Evolutionary conservation across 1,139 yeast genomes (phyloP), one percentile per base, ranked within the genome.

Genomic region (Diutina siamensis): DNA sequence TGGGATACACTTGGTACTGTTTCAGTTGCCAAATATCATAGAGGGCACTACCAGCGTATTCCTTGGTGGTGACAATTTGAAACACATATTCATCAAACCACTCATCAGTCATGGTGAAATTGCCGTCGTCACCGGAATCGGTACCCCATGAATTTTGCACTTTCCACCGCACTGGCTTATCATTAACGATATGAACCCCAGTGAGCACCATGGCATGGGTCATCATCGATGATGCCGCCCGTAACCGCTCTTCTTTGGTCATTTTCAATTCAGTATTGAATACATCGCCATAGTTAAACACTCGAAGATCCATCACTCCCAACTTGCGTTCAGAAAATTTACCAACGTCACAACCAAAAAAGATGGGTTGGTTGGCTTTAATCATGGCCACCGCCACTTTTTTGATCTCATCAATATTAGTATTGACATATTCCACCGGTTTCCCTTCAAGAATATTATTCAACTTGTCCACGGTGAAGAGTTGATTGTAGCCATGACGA

Each of bases 111-210:
- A 86, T 83, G 49, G 82, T 71, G 57, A 74, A 85, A 60, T 74
- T 79, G 13, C 95, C 94, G 55, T 82, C 81, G 46, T 72, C 72
- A 50, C 95, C 95, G 7, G 73, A 69, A 41, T 74, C 83, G 47
- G 75, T 73, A 51, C 94, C 94, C 95, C 95, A 85, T 2, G 94
- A 83, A 65, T 85, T 85, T 60, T 85, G 89, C 46, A 86, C 87
- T 60, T 82, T 77, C 79, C 89, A 85, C 58, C 94, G 74, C 12
- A 78, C 64, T 9, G 94, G 92, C 17, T 49, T 47, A 8, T 64
- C 61, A 48, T 69, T 74, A 17, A 38, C 20, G 45, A 70, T 56
- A 60, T 84, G 89, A 44, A 83, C 92, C 15, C 80, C 85, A 27
- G 82, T 76, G 53, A 86, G 75, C 18, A 80, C 73, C 95, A 86